Evolutionary conservation across 225 moss, liverwort and hornwort species (phyloP), one percentile per base, ranked within the genome.

Genomic region (Antitrichia curtipendula): DNA sequence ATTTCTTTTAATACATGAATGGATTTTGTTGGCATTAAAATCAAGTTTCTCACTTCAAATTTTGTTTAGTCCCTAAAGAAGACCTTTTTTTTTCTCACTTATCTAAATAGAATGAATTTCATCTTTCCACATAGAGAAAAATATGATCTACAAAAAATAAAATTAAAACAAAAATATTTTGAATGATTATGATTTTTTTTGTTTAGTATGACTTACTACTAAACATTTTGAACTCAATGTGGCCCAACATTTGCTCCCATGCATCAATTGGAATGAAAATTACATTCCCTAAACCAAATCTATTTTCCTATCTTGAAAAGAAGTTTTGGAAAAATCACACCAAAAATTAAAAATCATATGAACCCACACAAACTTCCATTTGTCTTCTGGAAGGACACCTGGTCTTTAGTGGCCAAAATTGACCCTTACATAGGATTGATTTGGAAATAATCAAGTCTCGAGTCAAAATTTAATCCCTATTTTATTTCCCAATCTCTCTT

Each of bases 331-430:
- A 43, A 70, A 43, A 15, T 8, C 5, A 5, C 43, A 1, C 7
- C 9, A 3, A 12, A 41, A 41, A 12, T 25, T 25, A 6, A 8
- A 70, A 41, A 25, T 70, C 15, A 25, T 3, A 5, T 1, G 5
- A 41, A 27, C 2, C 9, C 8, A 5, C 1, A 1, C 1, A 1
- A 70, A 41, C 15, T 43, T 70, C 43, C 9, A 27, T 2, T 71
- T 27, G 9, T 8, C 4, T 4, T 3, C 2, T 0, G 0, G 3
- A 12, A 4, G 2, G 0, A 7, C 6, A n/a, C 7, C 22, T 21
- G 3, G 12, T n/a, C 2, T n/a, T 2, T 6, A 10, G 2, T 0
- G 2, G 1, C 6, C 1, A 1, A 36, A 36, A 19, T 1, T 34
- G 0, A 36, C 0, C 19, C 18, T 34, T 32, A 5, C 2, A 34